Evolutionary conservation across 164 flowering plant genomes (phyloP), one percentile per base, ranked within the genome.

Genomic region (Macadamia integrifolia): DNA sequence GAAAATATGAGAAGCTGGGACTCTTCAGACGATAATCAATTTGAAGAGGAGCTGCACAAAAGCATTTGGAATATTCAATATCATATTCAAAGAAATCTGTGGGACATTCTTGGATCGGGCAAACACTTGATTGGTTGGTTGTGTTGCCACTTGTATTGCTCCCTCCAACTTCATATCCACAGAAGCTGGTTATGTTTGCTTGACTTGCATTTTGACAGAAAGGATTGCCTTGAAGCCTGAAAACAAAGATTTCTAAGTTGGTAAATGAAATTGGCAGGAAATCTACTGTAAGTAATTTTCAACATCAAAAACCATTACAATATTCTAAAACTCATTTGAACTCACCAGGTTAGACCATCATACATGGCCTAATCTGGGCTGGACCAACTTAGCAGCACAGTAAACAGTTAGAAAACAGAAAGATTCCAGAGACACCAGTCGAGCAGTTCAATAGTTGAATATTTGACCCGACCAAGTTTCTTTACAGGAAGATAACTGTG

Each of bases 141-240:
- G 69, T 68, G 43, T 18, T 68, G 17, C 62, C 62, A 43, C 53
- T 61, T 14, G 40, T 60, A 43, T 73, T 76, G 67, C 70, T 76
- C 11, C 18, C 72, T 17, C 15, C 62, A 50, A 49, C 48, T 64
- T 57, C 58, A 73, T 56, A 50, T 71, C 79, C 80, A 73, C 97
- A 91, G 62, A 80, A 82, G 52, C 60, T 73, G 10, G 23, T 65
- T 48, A 78, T 48, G 72, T 68, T 62, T 58, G 43, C 42, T 59
- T 18, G 17, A 35, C 69, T 84, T 62, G 70, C 49, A 65, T 64
- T 69, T 29, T 72, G 46, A 77, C 97, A 91, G 13, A 84, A 17
- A 6, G 93, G 95, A 75, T 91, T 91, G n/a, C 89, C 93, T 62
- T 71, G 68, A 75, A 91, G 95, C 87, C 97, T 91, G 75, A 28